These are phyloP conservation scores for Fusarium camptoceras DNA, from an alignment of 2,329 filamentous ascomycete species.

Conservation along the genomic window DNA sequence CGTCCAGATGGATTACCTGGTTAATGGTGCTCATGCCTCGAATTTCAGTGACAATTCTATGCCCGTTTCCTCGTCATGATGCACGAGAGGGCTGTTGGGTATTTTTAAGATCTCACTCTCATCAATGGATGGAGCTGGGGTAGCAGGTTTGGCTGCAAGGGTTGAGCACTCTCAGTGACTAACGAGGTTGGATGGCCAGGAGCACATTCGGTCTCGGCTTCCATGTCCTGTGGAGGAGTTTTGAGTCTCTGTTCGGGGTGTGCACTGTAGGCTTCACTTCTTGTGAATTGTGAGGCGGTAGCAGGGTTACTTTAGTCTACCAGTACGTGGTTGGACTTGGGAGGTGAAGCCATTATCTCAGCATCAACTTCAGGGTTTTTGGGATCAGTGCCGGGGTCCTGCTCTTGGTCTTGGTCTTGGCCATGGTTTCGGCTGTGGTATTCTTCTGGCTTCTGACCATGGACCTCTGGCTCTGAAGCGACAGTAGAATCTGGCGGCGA, in stretches of 20 bases:
- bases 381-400: neutral
- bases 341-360: neutral
- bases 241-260: neutral
- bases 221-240: neutral
- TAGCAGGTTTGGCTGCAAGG: neutral
- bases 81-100: neutral
- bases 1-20: neutral
- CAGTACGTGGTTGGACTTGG: neutral
- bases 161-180: neutral
- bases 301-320: neutral
- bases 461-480: neutral
- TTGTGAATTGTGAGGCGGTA: neutral
- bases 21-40: constrained; percentile 1
- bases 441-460: neutral
- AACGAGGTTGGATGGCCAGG: neutral
- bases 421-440: neutral
- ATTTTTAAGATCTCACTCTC: neutral
- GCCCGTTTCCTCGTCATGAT: neutral
- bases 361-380: neutral
- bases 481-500: neutral
- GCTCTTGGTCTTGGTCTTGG: neutral
- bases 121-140: neutral
- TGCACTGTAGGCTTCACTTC: neutral
- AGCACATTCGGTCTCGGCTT: neutral
- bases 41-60: constrained; percentile 1